Percentiles rank a stretch among this genome's conserved stretches.
Evolutionary conservation across 331 rosid species (phyloP).

Genomic region (Malus hybrid): DNA sequence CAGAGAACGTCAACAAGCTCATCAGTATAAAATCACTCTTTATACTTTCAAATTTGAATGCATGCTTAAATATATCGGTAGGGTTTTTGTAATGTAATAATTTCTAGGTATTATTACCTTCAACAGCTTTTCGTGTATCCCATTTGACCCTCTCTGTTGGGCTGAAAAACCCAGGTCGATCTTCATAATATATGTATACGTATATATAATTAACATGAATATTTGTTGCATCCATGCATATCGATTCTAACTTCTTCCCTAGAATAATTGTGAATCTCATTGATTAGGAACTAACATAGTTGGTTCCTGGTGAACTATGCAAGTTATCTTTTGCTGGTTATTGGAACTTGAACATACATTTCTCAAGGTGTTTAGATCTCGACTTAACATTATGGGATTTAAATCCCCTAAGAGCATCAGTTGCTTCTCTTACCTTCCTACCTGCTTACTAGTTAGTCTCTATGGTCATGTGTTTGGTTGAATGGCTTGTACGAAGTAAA

Average conservation of each 20-base stretch:
- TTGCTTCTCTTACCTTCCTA: neutral
- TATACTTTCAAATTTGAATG: neutral
- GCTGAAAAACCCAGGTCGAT: constrained; percentile 10
- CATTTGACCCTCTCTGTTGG: constrained; percentile 13
- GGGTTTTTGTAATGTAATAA: neutral
- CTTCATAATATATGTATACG: neutral
- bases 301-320: neutral
- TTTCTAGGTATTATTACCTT: neutral
- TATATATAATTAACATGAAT: neutral
- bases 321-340: neutral
- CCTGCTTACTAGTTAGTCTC: neutral
- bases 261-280: neutral
- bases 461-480: neutral
- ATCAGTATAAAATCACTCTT: neutral
- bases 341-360: neutral
- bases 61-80: neutral
- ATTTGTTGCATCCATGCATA: neutral
- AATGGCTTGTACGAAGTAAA: neutral
- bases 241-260: no score
- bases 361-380: neutral
- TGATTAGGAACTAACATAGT: neutral
- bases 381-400: neutral
- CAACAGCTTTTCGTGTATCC: constrained; percentile 18
- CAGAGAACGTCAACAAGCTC: neutral
- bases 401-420: no score